Conservation (phyloP, 352 stramenopile genomes). For the Phytophthora macrochlamydospora region DNA sequence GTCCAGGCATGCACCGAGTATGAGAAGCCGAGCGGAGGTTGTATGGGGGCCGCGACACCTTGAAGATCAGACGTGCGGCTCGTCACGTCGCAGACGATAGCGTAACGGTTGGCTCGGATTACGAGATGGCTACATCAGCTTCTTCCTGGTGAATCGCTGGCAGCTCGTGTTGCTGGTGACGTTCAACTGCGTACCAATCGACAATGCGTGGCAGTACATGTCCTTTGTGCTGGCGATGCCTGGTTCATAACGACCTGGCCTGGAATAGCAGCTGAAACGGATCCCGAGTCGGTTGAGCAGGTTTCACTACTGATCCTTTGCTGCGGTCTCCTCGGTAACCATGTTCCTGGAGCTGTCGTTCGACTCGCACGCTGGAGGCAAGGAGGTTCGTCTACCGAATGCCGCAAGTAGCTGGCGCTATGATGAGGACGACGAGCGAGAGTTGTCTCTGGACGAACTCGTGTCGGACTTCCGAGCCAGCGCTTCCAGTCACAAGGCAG, state of each 20-base stretch:
- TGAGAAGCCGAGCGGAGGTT: background rate
- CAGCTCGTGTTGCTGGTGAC: background rate
- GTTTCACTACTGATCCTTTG: background rate
- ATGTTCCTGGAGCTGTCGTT: constrained; percentile 45
- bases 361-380: constrained; percentile 16
- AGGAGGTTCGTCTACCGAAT: constrained; percentile 6
- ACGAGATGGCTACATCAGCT: constrained; percentile 8
- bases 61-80: background rate
- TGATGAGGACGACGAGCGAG: constrained; percentile 14
- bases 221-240: background rate
- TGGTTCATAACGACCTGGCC: background rate
- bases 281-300: background rate
- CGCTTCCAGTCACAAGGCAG: constrained; percentile 16
- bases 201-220: background rate
- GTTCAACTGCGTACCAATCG: background rate
- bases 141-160: background rate
- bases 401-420: constrained; percentile 6
- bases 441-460: constrained; percentile 50
- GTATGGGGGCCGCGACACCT: background rate
- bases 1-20: background rate
- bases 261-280: background rate
- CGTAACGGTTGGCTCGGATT: background rate
- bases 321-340: background rate
- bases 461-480: constrained; percentile 56
- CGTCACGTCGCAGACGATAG: constrained; percentile 1